phyloP scores from a whole-genome alignment of 1,284 basidiomycete species.

The Hymenochaete sp. region DNA sequence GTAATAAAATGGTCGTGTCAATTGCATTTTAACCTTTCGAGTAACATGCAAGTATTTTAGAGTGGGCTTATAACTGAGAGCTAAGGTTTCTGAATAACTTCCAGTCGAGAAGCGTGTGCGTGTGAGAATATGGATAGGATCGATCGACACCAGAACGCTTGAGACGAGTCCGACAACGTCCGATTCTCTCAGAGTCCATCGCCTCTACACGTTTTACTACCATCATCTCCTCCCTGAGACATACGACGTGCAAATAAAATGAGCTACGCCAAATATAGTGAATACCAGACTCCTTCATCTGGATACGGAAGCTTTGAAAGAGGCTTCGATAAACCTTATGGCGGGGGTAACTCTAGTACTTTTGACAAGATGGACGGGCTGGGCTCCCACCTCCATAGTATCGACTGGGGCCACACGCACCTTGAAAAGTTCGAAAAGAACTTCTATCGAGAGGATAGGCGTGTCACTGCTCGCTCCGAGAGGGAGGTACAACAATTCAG shows the following conservation, averaged over 20 bases:
- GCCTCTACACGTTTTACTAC: too few species aligned
- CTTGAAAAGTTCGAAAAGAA: constrained; percentile 89
- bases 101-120: too few species aligned
- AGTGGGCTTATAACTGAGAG: too few species aligned
- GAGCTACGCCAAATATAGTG: constrained; percentile 8
- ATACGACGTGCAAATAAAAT: too few species aligned
- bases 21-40: too few species aligned
- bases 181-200: too few species aligned
- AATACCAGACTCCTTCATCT: constrained; percentile 2
- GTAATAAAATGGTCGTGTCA: too few species aligned
- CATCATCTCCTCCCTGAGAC: neutral
- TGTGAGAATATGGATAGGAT: too few species aligned
- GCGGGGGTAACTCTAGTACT: constrained; percentile 29
- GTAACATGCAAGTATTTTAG: too few species aligned
- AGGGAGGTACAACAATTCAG: constrained; percentile 86
- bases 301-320: constrained; percentile 9
- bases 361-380: constrained; percentile 75
- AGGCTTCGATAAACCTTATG: constrained; percentile 23
- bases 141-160: too few species aligned
- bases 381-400: constrained; percentile 73
- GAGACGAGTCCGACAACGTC: too few species aligned
- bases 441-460: constrained; percentile 93
- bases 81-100: too few species aligned
- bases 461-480: constrained; percentile 72
- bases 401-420: constrained; percentile 76